Evolutionary conservation across 2,329 filamentous ascomycete species (phyloP), one percentile per base, ranked within the genome.

Genomic region (Daldinia eschscholtzii): DNA sequence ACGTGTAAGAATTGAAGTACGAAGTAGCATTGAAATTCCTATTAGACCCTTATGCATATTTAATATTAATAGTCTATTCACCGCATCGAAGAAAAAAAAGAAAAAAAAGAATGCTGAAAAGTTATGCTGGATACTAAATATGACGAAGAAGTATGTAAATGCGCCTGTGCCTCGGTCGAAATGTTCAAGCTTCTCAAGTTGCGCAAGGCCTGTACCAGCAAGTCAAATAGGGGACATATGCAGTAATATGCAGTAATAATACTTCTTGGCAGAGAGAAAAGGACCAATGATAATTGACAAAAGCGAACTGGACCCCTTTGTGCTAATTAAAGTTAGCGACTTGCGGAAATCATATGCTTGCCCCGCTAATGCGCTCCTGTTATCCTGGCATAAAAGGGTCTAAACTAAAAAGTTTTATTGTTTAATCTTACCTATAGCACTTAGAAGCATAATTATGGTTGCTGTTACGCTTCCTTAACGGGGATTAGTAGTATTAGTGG

Each of bases 261-360:
- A 26, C 20, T 10, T 57, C 57, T 65, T 70, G 61, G 57, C 61
- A 52, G 9, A 1, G 12, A 33, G 15, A 41, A 20, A 35, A 4
- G 26, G n/a, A 33, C 67, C 64, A 70, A 70, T 67, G 20, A 60
- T 15, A 59, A 26, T 1, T 4, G 12, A 10, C 6, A 59, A 68
- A 65, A 5, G 23, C n/a, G 23, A 42, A 55, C 20, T 65, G 33
- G 61, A 42, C 44, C 53, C 60, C 35, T 39, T 39, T 23, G 53
- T 18, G 35, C 9, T 67, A 61, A 70, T 70, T 70, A 70, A 70
- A 70, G 63, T 67, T 67, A 56, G 63, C 12, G 57, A 28, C 48
- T 66, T 66, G 56, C 56, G 26, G 61, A 52, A 58, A 64, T 65
- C 59, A 63, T 68, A 61, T 65, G 55, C 56, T 61, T 55, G 50